A percentile compares a stretch with the other conserved stretches of the same genome.
Conservation (phyloP, 169 alveolate genomes). For the Eimeria acervulina region DNA sequence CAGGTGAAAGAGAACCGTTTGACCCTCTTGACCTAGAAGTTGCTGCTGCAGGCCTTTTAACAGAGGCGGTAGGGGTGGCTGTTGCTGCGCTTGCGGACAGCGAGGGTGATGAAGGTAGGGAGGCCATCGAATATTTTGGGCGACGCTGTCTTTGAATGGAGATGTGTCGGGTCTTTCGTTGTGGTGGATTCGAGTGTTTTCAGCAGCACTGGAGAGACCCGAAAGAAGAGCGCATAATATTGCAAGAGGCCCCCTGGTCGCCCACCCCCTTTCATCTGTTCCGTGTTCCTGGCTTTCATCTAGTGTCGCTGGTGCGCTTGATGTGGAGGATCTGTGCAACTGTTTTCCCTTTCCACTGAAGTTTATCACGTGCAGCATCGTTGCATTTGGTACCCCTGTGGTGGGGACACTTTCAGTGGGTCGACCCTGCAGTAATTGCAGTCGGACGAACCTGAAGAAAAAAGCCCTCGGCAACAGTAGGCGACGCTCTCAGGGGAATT, state of each 20-base stretch:
- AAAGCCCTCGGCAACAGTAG: neutral
- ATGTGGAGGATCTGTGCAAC: neutral
- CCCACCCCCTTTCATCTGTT: neutral
- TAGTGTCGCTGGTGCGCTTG: neutral
- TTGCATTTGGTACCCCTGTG: neutral
- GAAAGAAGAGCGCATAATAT: conserved; percentile 50
- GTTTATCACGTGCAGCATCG: conserved; percentile 6
- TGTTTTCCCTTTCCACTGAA: conserved; percentile 46
- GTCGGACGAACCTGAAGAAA: conserved; percentile 57
- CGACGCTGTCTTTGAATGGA: no score
- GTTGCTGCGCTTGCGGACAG: conserved; percentile 24
- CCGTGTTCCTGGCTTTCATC: neutral
- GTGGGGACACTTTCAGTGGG: neutral
- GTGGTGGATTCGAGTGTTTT: neutral
- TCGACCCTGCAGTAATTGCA: conserved; percentile 3
- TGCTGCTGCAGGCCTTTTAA: neutral
- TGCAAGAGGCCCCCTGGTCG: conserved; percentile 66
- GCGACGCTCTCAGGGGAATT: neutral
- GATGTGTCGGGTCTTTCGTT: no score
- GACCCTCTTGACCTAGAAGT: neutral
- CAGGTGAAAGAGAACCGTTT: neutral
- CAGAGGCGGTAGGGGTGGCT: conserved; percentile 47
- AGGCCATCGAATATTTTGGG: neutral
- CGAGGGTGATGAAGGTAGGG: conserved; percentile 40
- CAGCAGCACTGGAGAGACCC: neutral